A percentile compares a stretch with the other conserved stretches of the same genome.
phyloP scores from a whole-genome alignment of 2,329 filamentous ascomycete genomes.

The Penicillium carneum region DNA sequence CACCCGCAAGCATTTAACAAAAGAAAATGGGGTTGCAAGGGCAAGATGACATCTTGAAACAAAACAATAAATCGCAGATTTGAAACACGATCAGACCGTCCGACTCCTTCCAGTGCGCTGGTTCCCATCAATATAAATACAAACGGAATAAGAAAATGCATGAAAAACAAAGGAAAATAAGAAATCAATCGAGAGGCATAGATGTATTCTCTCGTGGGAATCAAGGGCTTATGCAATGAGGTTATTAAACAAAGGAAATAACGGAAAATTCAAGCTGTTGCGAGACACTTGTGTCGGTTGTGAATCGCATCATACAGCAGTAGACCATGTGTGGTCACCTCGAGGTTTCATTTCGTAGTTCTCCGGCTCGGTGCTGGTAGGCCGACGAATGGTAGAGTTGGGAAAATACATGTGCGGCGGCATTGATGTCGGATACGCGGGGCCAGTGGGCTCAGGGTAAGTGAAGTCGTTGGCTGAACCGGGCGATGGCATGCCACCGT shows the following conservation, averaged over 20 bases:
- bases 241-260: conserved; percentile 34
- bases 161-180: conserved; percentile 26
- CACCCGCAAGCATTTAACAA: conserved; percentile 34
- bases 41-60: conserved; percentile 26
- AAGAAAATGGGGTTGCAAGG: conserved; percentile 19
- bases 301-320: conserved; percentile 40
- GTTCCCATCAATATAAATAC: conserved; percentile 24
- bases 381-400: conserved; percentile 71
- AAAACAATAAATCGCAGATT: conserved; percentile 21
- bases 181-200: conserved; percentile 26
- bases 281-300: conserved; percentile 4
- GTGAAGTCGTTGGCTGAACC: conserved; percentile 76
- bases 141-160: conserved; percentile 24
- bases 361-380: conserved; percentile 76
- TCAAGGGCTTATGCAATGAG: conserved; percentile 37
- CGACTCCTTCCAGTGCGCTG: conserved; percentile 24
- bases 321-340: conserved; percentile 48
- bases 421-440: conserved; percentile 55
- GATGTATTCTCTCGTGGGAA: conserved; percentile 32
- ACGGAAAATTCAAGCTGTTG: conserved; percentile 15
- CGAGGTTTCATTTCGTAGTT: conserved; percentile 68
- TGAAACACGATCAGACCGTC: conserved; percentile 24
- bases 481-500: conserved; percentile 75
- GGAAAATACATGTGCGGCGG: conserved; percentile 75
- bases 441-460: conserved; percentile 75